These are phyloP conservation scores for Aspergillus amoenus DNA, from an alignment of 2,329 filamentous ascomycete genomes.

Conservation along the genomic window DNA sequence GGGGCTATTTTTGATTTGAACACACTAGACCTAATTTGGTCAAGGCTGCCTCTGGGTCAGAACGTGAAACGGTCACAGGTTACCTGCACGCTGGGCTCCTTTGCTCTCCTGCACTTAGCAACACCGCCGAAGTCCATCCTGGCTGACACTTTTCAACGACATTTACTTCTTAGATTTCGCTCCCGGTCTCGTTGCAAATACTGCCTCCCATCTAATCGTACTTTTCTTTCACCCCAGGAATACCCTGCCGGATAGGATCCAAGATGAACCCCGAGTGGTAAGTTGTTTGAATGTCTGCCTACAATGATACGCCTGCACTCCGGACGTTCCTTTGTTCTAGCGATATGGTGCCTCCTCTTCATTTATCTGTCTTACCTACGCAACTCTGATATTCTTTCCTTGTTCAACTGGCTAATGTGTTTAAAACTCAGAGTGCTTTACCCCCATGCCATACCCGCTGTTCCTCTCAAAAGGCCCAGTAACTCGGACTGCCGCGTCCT, in stretches of 20 bases:
- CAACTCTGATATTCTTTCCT: background rate
- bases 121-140: constrained; percentile 25
- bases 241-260: background rate
- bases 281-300: constrained; percentile 25
- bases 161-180: constrained; percentile 16
- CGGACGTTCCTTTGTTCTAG: constrained; percentile 1
- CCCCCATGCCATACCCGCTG: background rate
- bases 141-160: constrained; percentile 19
- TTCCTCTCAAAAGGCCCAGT: background rate
- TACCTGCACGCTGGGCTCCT: constrained; percentile 27
- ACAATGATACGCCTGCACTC: constrained; percentile 6
- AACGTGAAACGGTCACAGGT: constrained; percentile 25
- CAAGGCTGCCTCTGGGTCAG: constrained; percentile 4
- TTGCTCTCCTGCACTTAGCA: constrained; percentile 31
- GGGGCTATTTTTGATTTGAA: constrained; percentile 11
- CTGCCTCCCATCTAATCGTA: background rate
- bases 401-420: constrained; percentile 6
- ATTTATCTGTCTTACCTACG: background rate
- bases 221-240: constrained; percentile 2
- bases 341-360: background rate
- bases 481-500: constrained; percentile 21
- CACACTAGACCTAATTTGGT: constrained; percentile 18
- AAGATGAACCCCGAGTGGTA: constrained; percentile 52
- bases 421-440: constrained; percentile 24
- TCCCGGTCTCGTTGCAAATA: constrained; percentile 6